These are phyloP conservation scores for Hemisphaericaspora subhashii DNA, from an alignment of 1,139 yeast species.

Conservation along the genomic window DNA sequence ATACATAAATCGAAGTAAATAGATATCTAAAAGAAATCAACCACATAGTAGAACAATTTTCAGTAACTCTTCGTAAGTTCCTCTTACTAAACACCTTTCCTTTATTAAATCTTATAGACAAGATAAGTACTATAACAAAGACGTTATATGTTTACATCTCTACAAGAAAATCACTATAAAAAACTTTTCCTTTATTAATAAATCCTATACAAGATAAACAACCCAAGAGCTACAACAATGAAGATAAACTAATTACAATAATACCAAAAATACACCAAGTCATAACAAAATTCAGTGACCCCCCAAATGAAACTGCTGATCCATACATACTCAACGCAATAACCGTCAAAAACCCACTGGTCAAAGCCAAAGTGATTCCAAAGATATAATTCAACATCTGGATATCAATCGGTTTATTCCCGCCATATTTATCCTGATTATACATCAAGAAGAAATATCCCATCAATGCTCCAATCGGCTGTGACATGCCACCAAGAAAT, in stretches of 20 bases:
- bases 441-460: constrained; percentile 61
- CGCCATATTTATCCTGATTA: constrained; percentile 31
- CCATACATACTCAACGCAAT: constrained; percentile 87
- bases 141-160: too few species aligned
- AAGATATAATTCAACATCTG: constrained; percentile 45
- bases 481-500: constrained; percentile 77
- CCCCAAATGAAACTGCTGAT: constrained; percentile 71
- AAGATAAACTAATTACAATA: constrained; percentile 34
- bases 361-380: constrained; percentile 67
- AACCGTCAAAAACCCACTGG: constrained; percentile 81
- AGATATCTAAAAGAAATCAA: too few species aligned
- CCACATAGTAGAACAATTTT: too few species aligned
- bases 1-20: too few species aligned
- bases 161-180: too few species aligned
- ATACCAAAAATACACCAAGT: constrained; percentile 55
- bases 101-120: too few species aligned
- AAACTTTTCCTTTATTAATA: too few species aligned
- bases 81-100: too few species aligned
- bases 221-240: constrained; percentile 15
- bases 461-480: constrained; percentile 82
- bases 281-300: constrained; percentile 52
- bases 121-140: too few species aligned
- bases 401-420: constrained; percentile 30
- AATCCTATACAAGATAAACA: too few species aligned
- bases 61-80: too few species aligned